Evolutionary conservation across 1,284 basidiomycete genomes (phyloP), one percentile per base, ranked within the genome.

Genomic region (Cryptococcus sp.): DNA sequence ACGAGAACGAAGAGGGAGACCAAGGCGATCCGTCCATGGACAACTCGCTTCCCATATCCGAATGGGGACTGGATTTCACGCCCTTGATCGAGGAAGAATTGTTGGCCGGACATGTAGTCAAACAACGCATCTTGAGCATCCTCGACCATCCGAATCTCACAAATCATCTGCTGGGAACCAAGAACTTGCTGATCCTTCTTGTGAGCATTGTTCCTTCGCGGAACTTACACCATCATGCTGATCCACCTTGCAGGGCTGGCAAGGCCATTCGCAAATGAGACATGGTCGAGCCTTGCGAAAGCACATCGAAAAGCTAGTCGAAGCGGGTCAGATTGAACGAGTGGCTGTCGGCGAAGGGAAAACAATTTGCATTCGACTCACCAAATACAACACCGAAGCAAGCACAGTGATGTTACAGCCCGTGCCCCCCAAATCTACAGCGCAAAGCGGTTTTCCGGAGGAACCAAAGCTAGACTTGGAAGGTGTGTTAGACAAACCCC

Each of bases 131-230:
- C 23, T 42, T 73, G 27, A 62, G 59, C 16, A 60, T 76, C 10
- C 66, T 78, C 13, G 73, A 75, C 42, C 67, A 72, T 54, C 73
- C 74, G 1, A 59, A 57, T 1, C 58, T 78, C 50, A 66, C 68
- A 40, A 76, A 76, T 46, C 74, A 78, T 49, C 61, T 75, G 4
- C 59, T 78, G 3, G 61, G 64, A 13, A 61, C 59, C n/a, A 66
- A 64, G 39, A 65, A 72, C 40, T 60, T 77, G 1, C 61, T 72
- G 1, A 42, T 40, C 10, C 43, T 68, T 13, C 22, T 72, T 19
- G 72, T 73, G 53, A 64, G 71, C 62, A 17, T 23, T 43, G 16
- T 23, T 15, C 17, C 42, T 15, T 5, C 39, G 10, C 16, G 8
- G 17, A 38, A n/a, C 20, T 22, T 35, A 6, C 6, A 25, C 46